A percentile compares a stretch with the other conserved stretches of the same genome.
These are phyloP conservation scores for Hura crepitans DNA, from an alignment of 441 rosid genomes.

Conservation along the genomic window DNA sequence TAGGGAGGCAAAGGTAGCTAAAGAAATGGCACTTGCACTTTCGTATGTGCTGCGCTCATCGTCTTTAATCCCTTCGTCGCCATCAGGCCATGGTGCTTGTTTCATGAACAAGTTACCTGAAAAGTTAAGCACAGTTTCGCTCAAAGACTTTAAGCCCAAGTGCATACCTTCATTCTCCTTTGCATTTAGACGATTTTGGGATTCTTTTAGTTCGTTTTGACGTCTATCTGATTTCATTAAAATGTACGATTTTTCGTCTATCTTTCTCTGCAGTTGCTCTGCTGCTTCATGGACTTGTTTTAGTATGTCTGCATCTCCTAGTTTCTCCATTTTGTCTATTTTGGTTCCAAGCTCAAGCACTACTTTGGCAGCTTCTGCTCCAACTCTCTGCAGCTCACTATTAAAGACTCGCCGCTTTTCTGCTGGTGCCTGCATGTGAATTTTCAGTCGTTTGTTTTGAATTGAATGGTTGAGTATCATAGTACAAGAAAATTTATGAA, in stretches of 20 bases:
- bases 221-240: conserved; percentile 25
- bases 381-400: conserved; percentile 46
- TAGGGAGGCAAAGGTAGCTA: conserved; percentile 66
- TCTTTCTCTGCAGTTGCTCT: conserved; percentile 49
- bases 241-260: conserved; percentile 52
- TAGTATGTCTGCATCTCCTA: conserved; percentile 43
- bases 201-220: no score
- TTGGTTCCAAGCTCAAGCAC: conserved; percentile 49
- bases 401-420: conserved; percentile 41
- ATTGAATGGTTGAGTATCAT: no score
- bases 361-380: conserved; percentile 49
- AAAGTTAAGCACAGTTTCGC: conserved; percentile 34
- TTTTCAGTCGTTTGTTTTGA: no score
- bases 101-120: conserved; percentile 25
- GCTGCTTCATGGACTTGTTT: conserved; percentile 55
- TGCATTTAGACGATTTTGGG: conserved; percentile 22
- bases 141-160: conserved; percentile 41
- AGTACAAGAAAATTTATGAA: no score
- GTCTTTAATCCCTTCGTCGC: conserved; percentile 15
- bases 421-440: conserved; percentile 40
- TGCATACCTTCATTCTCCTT: conserved; percentile 27
- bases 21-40: conserved; percentile 60
- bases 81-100: conserved; percentile 40
- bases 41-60: conserved; percentile 36
- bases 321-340: conserved; percentile 55